These are phyloP conservation scores for Astragalus glycyphyllos DNA, from an alignment of 306 rosid genomes.

Conservation along the genomic window DNA sequence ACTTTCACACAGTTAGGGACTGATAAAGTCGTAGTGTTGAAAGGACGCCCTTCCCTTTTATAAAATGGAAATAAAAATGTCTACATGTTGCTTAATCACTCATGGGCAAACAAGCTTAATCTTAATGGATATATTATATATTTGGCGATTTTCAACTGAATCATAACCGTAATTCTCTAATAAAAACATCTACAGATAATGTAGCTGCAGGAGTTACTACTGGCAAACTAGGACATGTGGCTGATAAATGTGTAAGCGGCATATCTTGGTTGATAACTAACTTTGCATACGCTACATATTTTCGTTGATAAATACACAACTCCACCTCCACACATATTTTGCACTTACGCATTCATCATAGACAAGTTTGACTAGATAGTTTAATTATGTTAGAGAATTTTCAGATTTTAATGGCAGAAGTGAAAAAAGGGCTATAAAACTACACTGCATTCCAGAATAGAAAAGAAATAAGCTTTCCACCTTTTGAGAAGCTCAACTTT, in stretches of 20 bases:
- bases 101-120: not conserved
- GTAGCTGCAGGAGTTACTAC: constrained; percentile 18
- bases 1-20: not conserved
- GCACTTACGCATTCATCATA: not conserved
- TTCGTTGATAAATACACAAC: not conserved
- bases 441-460: constrained; percentile 9
- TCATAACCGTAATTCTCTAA: not conserved
- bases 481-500: constrained; percentile 26
- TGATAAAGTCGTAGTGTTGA: too few species aligned
- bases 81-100: not conserved
- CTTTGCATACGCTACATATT: not conserved
- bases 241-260: not conserved
- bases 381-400: constrained; percentile 4
- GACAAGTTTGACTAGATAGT: constrained; percentile 11
- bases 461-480: constrained; percentile 10
- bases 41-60: too few species aligned
- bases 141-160: constrained; percentile 3
- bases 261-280: constrained; percentile 1
- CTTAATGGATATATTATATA: constrained; percentile 1
- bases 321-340: not conserved
- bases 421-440: constrained; percentile 6
- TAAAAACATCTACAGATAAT: constrained; percentile 13
- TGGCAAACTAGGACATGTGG: not conserved
- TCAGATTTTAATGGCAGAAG: constrained; percentile 6
- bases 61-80: too few species aligned